Evolutionary conservation across 345 rosid genomes (phyloP).

Genomic region (Heritiera littoralis): DNA sequence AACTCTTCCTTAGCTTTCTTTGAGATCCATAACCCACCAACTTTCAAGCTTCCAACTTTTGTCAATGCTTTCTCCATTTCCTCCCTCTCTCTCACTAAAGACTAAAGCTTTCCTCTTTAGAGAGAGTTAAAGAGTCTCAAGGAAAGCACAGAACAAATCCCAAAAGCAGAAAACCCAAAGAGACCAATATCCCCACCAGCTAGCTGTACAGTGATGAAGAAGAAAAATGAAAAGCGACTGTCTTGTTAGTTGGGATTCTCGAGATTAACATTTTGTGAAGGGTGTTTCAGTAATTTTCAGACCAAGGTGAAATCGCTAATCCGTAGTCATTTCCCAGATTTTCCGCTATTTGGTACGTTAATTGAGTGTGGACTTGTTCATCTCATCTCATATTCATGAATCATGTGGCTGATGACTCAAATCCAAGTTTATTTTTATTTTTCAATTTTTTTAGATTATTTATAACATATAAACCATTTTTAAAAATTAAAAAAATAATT

Average conservation of each 20-base stretch:
- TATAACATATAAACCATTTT: too few species aligned
- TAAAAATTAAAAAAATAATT: too few species aligned
- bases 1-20: conserved; percentile 92
- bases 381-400: neutral
- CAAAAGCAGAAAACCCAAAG: conserved; percentile 2
- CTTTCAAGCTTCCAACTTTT: conserved; percentile 83
- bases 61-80: conserved; percentile 91
- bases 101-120: conserved; percentile 16
- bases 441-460: too few species aligned
- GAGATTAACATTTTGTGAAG: neutral
- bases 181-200: conserved; percentile 30
- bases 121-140: neutral
- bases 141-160: conserved; percentile 13
- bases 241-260: neutral
- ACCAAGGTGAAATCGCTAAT: neutral
- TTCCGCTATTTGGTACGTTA: neutral
- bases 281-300: conserved; percentile 9
- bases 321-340: neutral
- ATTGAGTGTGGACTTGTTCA: neutral
- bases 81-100: conserved; percentile 9
- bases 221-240: neutral
- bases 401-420: neutral
- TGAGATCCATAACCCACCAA: conserved; percentile 84
- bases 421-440: neutral
- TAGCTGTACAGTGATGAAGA: conserved; percentile 8